Evolutionary conservation across 805 yeast species (phyloP).

Genomic region (Candida koratica): DNA sequence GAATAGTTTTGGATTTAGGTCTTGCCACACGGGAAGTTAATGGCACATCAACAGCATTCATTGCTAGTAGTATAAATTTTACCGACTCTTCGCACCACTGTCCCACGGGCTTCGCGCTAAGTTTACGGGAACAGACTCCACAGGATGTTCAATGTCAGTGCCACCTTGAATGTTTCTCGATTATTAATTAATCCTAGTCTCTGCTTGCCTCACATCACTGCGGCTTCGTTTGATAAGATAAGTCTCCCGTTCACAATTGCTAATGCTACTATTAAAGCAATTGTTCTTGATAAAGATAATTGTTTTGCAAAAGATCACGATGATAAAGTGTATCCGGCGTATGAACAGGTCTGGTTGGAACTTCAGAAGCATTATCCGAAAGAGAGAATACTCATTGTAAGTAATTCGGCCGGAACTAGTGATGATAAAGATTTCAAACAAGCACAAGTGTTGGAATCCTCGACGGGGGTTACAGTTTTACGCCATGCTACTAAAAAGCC

Average conservation of each 20-base stretch:
- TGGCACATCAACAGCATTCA: constrained; percentile 1
- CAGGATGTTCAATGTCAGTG: constrained; percentile 64
- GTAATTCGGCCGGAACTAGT: constrained; percentile 89
- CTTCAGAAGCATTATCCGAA: constrained; percentile 57
- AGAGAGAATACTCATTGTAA: constrained; percentile 67
- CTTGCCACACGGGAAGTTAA: constrained; percentile 2
- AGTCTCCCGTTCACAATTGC: constrained; percentile 50
- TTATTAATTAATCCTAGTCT: constrained; percentile 61
- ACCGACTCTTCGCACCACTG: neutral
- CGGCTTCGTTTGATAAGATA: constrained; percentile 55
- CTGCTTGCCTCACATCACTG: constrained; percentile 60
- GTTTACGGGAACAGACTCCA: no score
- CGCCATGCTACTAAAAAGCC: constrained; percentile 77
- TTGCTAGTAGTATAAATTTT: neutral
- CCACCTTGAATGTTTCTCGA: constrained; percentile 63
- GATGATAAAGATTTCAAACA: constrained; percentile 61
- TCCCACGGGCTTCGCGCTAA: no score
- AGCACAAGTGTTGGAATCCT: constrained; percentile 57
- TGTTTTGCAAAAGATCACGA: constrained; percentile 86
- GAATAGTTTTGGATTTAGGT: neutral
- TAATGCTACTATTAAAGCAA: constrained; percentile 53
- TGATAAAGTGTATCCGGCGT: constrained; percentile 75
- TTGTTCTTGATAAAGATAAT: constrained; percentile 91
- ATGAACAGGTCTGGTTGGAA: constrained; percentile 45
- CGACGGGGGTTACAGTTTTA: constrained; percentile 66